phyloP scores from a whole-genome alignment of 2,329 filamentous ascomycete genomes.

The Rhexocercosporidium sp. region DNA sequence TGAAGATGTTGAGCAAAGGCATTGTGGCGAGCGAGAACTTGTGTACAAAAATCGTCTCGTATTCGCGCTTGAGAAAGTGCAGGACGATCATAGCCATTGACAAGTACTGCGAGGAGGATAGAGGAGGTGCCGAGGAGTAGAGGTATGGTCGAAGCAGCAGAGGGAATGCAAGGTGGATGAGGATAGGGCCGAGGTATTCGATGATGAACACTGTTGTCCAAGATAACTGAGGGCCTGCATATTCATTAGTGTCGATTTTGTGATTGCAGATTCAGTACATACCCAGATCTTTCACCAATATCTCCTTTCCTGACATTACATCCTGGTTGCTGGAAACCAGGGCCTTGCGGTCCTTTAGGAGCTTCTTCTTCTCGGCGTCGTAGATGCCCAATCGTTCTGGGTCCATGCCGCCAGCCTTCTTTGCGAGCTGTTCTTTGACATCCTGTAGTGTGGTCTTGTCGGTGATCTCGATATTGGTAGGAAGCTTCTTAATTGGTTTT shows the following conservation, averaged over 20 bases:
- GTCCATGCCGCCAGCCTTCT: slow-evolving; percentile 56
- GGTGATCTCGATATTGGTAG: slow-evolving; percentile 55
- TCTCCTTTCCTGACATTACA: slow-evolving; percentile 55
- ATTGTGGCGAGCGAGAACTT: slow-evolving; percentile 95
- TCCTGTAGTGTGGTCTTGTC: slow-evolving; percentile 61
- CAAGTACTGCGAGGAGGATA: slow-evolving; percentile 74
- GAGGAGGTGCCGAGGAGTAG: slow-evolving; percentile 59
- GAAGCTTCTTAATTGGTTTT: slow-evolving; percentile 51
- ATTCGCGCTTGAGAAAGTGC: slow-evolving; percentile 94
- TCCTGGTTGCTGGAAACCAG: slow-evolving; percentile 54
- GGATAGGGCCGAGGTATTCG: slow-evolving; percentile 90
- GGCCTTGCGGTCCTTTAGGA: slow-evolving; percentile 65
- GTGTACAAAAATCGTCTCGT: slow-evolving; percentile 93
- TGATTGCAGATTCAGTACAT: slow-evolving; percentile 39
- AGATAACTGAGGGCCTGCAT: slow-evolving; percentile 79
- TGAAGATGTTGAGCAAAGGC: slow-evolving; percentile 89
- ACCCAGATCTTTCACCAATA: slow-evolving; percentile 96
- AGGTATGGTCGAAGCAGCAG: slow-evolving; percentile 73
- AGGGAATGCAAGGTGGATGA: slow-evolving; percentile 81
- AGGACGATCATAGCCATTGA: slow-evolving; percentile 74
- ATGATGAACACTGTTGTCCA: slow-evolving; percentile 95
- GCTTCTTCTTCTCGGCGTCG: slow-evolving; percentile 65
- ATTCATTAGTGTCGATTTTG: slow-evolving; percentile 30
- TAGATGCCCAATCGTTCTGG: slow-evolving; percentile 67
- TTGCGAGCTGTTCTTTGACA: slow-evolving; percentile 61